Percentiles rank a stretch among this genome's conserved stretches.
Conservation (phyloP, 73 alveolate genomes). For the Paramecium biaurelia region DNA sequence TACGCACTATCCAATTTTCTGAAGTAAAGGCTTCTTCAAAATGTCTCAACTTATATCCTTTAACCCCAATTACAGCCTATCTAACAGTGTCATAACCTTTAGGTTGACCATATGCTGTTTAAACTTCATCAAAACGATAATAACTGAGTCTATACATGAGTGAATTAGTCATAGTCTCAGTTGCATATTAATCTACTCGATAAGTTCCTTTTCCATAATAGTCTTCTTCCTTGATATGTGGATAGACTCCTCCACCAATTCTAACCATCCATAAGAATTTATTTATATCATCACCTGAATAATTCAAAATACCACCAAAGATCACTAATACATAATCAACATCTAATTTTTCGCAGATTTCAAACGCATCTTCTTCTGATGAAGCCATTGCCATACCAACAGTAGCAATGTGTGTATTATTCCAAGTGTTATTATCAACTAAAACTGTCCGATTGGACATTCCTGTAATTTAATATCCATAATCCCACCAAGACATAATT, state of each 20-base stretch:
- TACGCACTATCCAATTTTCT: conserved; percentile 90
- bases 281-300: conserved; percentile 92
- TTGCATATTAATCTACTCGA: conserved; percentile 80
- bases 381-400: conserved; percentile 91
- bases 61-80: conserved; percentile 81
- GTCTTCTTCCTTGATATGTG: conserved; percentile 84
- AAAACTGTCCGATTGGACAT: conserved; percentile 87
- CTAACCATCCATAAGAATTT: conserved; percentile 93
- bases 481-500: conserved; percentile 96
- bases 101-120: conserved; percentile 72
- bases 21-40: conserved; percentile 89
- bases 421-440: conserved; percentile 93
- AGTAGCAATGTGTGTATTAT: conserved; percentile 92
- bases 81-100: conserved; percentile 87
- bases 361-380: conserved; percentile 87
- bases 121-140: conserved; percentile 85
- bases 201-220: conserved; percentile 75
- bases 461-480: conserved; percentile 91
- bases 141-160: conserved; percentile 85
- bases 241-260: conserved; percentile 90
- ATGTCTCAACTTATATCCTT: conserved; percentile 80
- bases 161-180: conserved; percentile 83
- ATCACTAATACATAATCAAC: conserved; percentile 85
- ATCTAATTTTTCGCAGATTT: conserved; percentile 80
- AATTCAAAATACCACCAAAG: conserved; percentile 79